Conservation (phyloP, 2,329 filamentous ascomycete genomes). For the Aspergillus sp. region DNA sequence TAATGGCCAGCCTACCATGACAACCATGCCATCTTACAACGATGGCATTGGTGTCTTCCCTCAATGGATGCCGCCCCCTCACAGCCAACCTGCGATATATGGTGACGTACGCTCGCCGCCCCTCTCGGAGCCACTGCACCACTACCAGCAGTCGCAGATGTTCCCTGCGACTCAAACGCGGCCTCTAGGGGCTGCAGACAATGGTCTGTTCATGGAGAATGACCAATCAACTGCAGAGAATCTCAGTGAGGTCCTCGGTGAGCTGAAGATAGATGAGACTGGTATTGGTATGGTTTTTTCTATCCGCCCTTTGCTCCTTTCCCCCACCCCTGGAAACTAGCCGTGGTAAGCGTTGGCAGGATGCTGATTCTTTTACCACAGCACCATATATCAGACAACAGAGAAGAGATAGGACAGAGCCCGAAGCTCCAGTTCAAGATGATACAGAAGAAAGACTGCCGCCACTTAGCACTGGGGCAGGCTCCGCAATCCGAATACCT, state of each 20-base stretch:
- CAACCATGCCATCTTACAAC: constrained; percentile 36
- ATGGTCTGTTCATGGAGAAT: constrained; percentile 49
- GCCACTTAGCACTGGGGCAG: constrained; percentile 58
- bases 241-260: constrained; percentile 72
- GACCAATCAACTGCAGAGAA: constrained; percentile 62
- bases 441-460: constrained; percentile 66
- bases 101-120: constrained; percentile 23
- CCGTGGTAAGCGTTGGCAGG: neutral
- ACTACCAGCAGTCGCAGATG: constrained; percentile 21
- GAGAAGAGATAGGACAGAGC: constrained; percentile 42
- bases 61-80: constrained; percentile 26
- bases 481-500: constrained; percentile 76
- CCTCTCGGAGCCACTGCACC: constrained; percentile 22
- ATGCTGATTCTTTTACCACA: constrained; percentile 26
- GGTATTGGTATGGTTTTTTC: constrained; percentile 60
- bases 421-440: constrained; percentile 52
- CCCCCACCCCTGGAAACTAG: too few relatives aligned
- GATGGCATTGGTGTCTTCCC: constrained; percentile 34
- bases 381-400: constrained; percentile 76
- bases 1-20: constrained; percentile 46
- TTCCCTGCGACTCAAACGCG: constrained; percentile 17
- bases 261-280: constrained; percentile 76
- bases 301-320: too few relatives aligned
- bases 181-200: constrained; percentile 24
- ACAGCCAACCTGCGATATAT: constrained; percentile 23